Evolutionary conservation across 495 filamentous ascomycete species (phyloP).

Genomic region (Pyronema omphalodes): DNA sequence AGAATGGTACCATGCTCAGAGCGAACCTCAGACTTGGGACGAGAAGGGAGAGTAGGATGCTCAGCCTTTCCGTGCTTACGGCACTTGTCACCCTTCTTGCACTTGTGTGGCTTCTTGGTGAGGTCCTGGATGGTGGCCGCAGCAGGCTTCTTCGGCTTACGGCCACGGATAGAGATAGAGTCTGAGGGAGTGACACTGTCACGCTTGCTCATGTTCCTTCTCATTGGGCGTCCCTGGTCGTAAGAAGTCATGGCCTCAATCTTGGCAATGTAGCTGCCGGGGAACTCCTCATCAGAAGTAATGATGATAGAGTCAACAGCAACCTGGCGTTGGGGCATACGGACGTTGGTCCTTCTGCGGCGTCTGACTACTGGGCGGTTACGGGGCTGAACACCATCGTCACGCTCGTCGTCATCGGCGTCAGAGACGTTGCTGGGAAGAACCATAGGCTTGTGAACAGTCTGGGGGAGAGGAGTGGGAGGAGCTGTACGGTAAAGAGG

Average conservation of each 20-base stretch:
- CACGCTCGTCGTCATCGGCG: not conserved
- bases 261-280: not conserved
- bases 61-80: conserved; percentile 45
- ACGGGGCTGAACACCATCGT: not conserved
- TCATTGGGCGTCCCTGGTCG: conserved; percentile 4
- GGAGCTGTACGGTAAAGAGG: not conserved
- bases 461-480: not conserved
- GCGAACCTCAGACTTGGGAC: not conserved
- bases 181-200: conserved; percentile 12
- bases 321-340: conserved; percentile 16
- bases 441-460: not conserved
- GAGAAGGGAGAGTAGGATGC: conserved; percentile 28
- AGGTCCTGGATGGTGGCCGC: conserved; percentile 10
- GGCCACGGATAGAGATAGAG: conserved; percentile 24
- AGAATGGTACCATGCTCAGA: conserved; percentile 22
- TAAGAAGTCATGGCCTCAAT: not conserved
- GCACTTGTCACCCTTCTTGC: conserved; percentile 81
- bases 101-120: conserved; percentile 45
- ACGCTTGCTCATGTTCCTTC: conserved; percentile 4
- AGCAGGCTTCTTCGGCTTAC: conserved; percentile 22
- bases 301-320: conserved; percentile 15
- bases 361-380: conserved; percentile 12
- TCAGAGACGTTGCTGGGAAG: not conserved
- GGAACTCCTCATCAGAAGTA: conserved; percentile 10
- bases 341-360: conserved; percentile 16